Base-by-base conservation (phyloP, 768 basidiomycete species). In the Trametes coccinea region DNA sequence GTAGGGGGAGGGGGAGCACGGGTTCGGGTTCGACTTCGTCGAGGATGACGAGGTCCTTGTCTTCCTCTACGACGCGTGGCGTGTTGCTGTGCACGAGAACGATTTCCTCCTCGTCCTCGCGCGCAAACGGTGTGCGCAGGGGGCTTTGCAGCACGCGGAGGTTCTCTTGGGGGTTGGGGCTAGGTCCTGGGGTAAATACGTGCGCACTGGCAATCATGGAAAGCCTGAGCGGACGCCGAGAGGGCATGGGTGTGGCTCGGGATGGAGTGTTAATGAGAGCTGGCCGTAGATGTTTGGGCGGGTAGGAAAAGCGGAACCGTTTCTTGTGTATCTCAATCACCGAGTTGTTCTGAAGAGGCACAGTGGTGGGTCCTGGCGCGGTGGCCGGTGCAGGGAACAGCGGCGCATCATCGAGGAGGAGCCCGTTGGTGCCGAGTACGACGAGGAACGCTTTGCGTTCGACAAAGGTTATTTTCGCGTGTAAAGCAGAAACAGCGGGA, bases 191-290 rank as follows among this genome's bases (percentile, higher is more conserved):
- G 0, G 84, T 83, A 72, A 90, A 89, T 4, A 92, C 88, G 66
- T 89, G 83, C 0, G 87, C 87, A 56, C 84, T 84, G 29, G 84
- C 79, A 37, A 92, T 89, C 86, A 92, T 88, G 2, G 87, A 89
- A 61, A 92, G 79, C 31, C 89, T 83, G 2, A 87, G 78, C 2
- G 82, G 78, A 22, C 83, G 78, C 68, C 75, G 55, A 68, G 75
- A 60, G 61, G 27, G 51, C 49, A 37, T 69, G 31, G 85, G 85
- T 0, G 84, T 82, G 6, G 80, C 77, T 5, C 57, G 57, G 17
- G 62, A 41, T 82, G 77, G 27, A 83, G 74, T 4, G 62, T 66
- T n/a, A 45, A 65, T 51, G 47, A 59, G 48, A 31, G 76, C 74
- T 14, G 81, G 75, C 27, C 89, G 84, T 33, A 87, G 74, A 47